phyloP scores from a whole-genome alignment of 306 rosid species.

The Mimosa pudica region DNA sequence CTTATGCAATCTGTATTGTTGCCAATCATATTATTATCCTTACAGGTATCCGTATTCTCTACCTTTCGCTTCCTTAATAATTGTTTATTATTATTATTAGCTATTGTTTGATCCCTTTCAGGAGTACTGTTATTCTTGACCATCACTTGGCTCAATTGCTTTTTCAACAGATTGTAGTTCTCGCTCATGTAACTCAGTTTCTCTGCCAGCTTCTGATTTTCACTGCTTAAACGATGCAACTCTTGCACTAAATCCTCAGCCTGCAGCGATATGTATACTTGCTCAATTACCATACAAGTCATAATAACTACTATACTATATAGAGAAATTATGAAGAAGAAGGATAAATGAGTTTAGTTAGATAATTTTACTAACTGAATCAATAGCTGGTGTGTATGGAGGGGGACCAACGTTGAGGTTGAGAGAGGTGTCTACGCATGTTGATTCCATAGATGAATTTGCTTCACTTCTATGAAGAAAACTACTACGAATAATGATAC shows the following conservation, averaged over 20 bases:
- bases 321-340: neutral
- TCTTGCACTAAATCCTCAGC: slow-evolving; percentile 46
- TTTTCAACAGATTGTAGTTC: slow-evolving; percentile 48
- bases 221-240: slow-evolving; percentile 53
- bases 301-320: neutral
- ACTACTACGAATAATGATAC: neutral
- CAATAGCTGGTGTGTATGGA: neutral
- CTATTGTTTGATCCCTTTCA: slow-evolving; percentile 27
- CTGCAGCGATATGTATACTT: neutral
- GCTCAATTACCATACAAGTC: neutral
- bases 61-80: slow-evolving; percentile 57
- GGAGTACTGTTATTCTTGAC: neutral
- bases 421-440: slow-evolving; percentile 53
- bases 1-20: slow-evolving; percentile 42
- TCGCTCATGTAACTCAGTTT: slow-evolving; percentile 46
- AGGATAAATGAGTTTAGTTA: neutral
- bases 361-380: slow-evolving; percentile 33
- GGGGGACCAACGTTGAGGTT: slow-evolving; percentile 57
- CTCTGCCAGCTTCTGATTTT: slow-evolving; percentile 63
- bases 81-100: neutral
- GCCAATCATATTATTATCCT: slow-evolving; percentile 17
- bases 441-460: slow-evolving; percentile 38
- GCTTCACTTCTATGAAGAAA: neutral
- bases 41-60: slow-evolving; percentile 32
- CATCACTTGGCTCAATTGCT: slow-evolving; percentile 45